Conservation (phyloP, 2,329 filamentous ascomycete genomes). For the Colletotrichum neosansevieriae region DNA sequence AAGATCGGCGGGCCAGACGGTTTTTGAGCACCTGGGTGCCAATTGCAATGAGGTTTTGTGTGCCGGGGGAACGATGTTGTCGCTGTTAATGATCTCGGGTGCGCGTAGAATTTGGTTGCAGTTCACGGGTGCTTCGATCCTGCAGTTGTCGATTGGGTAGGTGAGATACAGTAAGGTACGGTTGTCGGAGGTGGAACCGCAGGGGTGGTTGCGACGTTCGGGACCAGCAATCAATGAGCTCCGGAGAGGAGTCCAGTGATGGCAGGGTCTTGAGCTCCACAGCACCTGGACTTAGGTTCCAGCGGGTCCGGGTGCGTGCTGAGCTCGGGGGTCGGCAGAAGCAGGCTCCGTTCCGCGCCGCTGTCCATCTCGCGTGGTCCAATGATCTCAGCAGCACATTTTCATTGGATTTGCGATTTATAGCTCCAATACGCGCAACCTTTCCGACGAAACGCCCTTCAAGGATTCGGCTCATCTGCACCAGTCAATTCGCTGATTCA, state of each 20-base stretch:
- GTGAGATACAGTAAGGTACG: background rate
- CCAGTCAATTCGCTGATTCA: background rate
- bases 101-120: too few relatives aligned
- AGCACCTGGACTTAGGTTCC: background rate
- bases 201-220: conserved; percentile 6
- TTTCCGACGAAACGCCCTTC: background rate
- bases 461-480: background rate
- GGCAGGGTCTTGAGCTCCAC: background rate
- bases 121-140: background rate
- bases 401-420: background rate
- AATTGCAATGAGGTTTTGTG: too few relatives aligned
- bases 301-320: too few relatives aligned
- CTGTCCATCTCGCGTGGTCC: conserved; percentile 10
- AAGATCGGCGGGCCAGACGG: too few relatives aligned
- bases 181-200: background rate
- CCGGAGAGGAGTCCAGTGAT: background rate
- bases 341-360: conserved; percentile 34
- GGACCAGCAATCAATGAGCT: background rate
- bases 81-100: too few relatives aligned
- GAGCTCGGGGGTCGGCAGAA: conserved; percentile 35
- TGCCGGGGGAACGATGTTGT: too few relatives aligned
- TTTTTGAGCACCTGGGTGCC: too few relatives aligned
- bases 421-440: background rate
- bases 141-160: background rate
- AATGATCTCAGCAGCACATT: conserved; percentile 15